Conservation (phyloP, 805 yeast genomes). For the Saccharomycopsis synnaedendra region DNA sequence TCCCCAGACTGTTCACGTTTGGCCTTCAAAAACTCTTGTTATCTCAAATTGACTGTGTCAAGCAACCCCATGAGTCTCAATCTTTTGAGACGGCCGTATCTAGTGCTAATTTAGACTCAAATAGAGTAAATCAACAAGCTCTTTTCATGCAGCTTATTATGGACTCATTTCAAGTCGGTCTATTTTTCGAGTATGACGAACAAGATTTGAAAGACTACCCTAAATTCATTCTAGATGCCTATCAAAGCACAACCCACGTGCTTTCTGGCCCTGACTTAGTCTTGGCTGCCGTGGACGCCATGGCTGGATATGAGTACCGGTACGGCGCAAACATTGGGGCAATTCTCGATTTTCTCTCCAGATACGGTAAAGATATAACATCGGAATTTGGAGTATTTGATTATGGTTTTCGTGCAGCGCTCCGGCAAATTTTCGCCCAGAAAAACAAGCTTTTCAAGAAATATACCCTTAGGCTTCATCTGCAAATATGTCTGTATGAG, state of each 20-base stretch:
- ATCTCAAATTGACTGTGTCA: conserved; percentile 16
- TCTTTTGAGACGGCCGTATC: not conserved
- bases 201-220: conserved; percentile 20
- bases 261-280: conserved; percentile 24
- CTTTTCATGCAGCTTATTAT: conserved; percentile 38
- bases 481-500: not conserved
- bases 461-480: not conserved
- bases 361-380: conserved; percentile 20
- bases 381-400: too few species aligned
- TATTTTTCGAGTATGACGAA: conserved; percentile 37
- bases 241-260: too few species aligned
- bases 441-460: not conserved
- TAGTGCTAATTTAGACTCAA: conserved; percentile 31
- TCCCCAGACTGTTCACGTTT: conserved; percentile 41
- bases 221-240: not conserved
- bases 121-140: conserved; percentile 32
- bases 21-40: conserved; percentile 23
- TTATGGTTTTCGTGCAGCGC: not conserved
- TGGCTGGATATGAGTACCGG: conserved; percentile 28
- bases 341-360: conserved; percentile 38
- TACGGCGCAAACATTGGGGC: conserved; percentile 2
- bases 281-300: conserved; percentile 33
- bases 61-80: too few species aligned
- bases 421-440: not conserved
- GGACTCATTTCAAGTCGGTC: conserved; percentile 48